These are phyloP conservation scores for Xylaria polymorpha DNA, from an alignment of 2,329 filamentous ascomycete genomes.

Conservation along the genomic window DNA sequence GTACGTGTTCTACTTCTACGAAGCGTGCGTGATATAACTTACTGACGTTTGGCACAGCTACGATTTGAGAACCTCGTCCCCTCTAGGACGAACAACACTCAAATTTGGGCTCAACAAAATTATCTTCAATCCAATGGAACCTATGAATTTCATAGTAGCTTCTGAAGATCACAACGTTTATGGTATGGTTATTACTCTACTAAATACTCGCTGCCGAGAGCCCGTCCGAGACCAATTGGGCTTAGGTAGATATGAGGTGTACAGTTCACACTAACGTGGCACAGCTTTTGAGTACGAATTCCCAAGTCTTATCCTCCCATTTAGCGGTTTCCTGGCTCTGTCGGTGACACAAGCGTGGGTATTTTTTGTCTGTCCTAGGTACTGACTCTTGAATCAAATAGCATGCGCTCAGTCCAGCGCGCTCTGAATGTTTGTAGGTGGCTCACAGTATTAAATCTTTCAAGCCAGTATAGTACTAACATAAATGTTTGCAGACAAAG, in stretches of 20 bases:
- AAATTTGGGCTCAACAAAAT: conserved; percentile 86
- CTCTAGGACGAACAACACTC: conserved; percentile 83
- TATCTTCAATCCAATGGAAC: conserved; percentile 96
- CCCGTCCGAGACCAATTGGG: not conserved
- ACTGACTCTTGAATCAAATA: conserved; percentile 25
- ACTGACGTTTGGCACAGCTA: conserved; percentile 66
- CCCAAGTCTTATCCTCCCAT: not conserved
- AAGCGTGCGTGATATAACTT: not conserved
- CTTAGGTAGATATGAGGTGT: conserved; percentile 36
- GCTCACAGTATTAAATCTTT: conserved; percentile 82
- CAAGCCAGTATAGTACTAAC: conserved; percentile 27
- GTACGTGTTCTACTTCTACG: conserved; percentile 12
- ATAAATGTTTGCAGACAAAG: conserved; percentile 39
- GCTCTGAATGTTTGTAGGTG: conserved; percentile 38
- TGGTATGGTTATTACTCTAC: conserved; percentile 52
- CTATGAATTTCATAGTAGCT: conserved; percentile 85
- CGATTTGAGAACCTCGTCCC: conserved; percentile 87
- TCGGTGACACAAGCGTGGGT: not conserved
- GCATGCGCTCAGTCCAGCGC: conserved; percentile 39
- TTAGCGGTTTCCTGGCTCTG: not conserved
- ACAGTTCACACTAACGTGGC: conserved; percentile 63
- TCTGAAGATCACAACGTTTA: conserved; percentile 82
- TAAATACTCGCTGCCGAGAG: not conserved
- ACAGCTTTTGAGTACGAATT: conserved; percentile 77
- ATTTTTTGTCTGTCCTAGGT: not conserved